Evolutionary conservation across 768 basidiomycete genomes (phyloP), one percentile per base, ranked within the genome.

Genomic region (Termitomyces eurrhizus): DNA sequence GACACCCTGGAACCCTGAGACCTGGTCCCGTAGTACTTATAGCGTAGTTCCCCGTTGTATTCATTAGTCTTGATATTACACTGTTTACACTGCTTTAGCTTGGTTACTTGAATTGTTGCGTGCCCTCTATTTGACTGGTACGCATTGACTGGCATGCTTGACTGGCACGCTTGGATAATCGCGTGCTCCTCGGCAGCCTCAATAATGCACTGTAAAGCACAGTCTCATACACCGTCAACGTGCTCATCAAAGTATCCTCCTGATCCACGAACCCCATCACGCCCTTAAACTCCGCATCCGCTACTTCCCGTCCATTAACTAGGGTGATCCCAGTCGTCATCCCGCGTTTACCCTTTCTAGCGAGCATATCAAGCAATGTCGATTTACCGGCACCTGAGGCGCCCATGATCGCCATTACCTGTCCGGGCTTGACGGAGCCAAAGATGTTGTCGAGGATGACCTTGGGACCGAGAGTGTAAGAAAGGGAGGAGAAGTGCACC

Each of bases 201-300:
- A 99, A 72, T 51, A 98, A 70, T 13, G 97, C 97, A 55, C 92
- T 95, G 70, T 97, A 97, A 56, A 98, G 72, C 18, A 99, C 89
- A 0, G 95, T 98, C 79, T 99, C 97, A 72, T 98, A 98, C 24
- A 98, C 97, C 3, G 96, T 99, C 74, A 98, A 77, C 8, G 96
- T 98, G 69, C 89, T 85, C 91, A 99, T 96, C 64, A 99, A 75
- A 11, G 94, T 97, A 72, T 99, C 97, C 73, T 98, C 97, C 74
- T 99, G 97, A 70, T 99, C 96, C 48, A 99, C 97, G 65, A 92
- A 99, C 35, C 97, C 97, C 64, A 90, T 86, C 6, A 98, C 89
- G 39, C 86, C 84, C 71, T 86, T 88, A 78, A 93, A 97, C 70
- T 90, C 84, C 29, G 79, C 74, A 71, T 92, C 80, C 48, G 78